Evolutionary conservation across 192 early-diverging fungal species (phyloP).

Genomic region (Umbelopsis ramanniana): DNA sequence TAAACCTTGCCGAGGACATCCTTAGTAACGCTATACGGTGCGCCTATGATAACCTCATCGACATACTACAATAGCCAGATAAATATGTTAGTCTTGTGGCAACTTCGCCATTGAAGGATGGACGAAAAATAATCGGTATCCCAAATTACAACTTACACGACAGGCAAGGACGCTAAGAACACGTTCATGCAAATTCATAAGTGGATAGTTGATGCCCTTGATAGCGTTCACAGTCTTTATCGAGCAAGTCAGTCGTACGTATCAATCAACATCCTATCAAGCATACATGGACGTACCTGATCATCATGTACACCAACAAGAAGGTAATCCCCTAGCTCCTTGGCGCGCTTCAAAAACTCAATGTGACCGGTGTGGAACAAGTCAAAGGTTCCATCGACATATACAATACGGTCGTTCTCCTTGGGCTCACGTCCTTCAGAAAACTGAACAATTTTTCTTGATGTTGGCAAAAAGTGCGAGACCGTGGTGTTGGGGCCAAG

Average conservation of each 20-base stretch:
- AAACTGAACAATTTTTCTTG: slow-evolving; percentile 88
- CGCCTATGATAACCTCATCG: slow-evolving; percentile 93
- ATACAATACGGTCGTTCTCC: slow-evolving; percentile 80
- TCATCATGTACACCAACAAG: slow-evolving; percentile 95
- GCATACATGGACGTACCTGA: slow-evolving; percentile 42
- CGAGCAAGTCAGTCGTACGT: background rate
- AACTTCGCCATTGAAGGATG: no score
- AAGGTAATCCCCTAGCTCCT: slow-evolving; percentile 84
- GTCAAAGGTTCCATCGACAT: slow-evolving; percentile 97
- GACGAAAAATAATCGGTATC: no score
- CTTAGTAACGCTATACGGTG: slow-evolving; percentile 86
- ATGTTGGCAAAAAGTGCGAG: slow-evolving; percentile 90
- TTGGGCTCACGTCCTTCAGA: slow-evolving; percentile 80
- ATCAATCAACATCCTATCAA: background rate
- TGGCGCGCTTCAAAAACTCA: slow-evolving; percentile 89
- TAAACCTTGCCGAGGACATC: slow-evolving; percentile 87
- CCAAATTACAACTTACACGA: slow-evolving; percentile 57
- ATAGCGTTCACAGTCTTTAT: slow-evolving; percentile 78
- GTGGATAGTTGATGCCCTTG: slow-evolving; percentile 87
- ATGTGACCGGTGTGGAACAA: slow-evolving; percentile 94
- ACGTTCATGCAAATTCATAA: slow-evolving; percentile 96
- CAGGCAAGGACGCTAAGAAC: slow-evolving; percentile 92
- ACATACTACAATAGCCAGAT: slow-evolving; percentile 62
- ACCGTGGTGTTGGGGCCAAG: slow-evolving; percentile 58
- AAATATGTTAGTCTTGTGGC: no score